A percentile compares a stretch with the other conserved stretches of the same genome.
These are phyloP conservation scores for Eucalyptus cloeziana DNA, from an alignment of 345 rosid genomes.

Conservation along the genomic window DNA sequence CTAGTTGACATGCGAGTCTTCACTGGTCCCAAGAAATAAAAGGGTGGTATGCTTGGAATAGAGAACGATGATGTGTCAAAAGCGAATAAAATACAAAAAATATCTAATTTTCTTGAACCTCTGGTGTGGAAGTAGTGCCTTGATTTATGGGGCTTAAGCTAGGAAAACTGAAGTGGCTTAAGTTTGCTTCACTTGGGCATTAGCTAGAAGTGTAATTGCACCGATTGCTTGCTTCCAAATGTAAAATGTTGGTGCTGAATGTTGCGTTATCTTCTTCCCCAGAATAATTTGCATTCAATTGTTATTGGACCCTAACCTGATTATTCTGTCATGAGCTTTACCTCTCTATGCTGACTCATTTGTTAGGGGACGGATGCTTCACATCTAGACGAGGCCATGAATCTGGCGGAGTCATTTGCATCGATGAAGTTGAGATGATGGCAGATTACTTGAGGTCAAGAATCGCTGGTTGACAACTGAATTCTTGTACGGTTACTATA, in stretches of 20 bases:
- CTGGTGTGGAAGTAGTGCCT: background rate
- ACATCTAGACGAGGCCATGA: conserved; percentile 53
- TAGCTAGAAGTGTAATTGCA: background rate
- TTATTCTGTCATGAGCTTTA: background rate
- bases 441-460: background rate
- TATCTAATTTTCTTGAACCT: background rate
- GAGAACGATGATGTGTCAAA: background rate
- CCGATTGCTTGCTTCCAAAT: background rate
- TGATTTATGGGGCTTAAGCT: background rate
- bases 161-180: background rate
- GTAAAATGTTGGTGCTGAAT: background rate
- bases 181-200: background rate
- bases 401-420: conserved; percentile 59
- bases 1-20: background rate
- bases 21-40: background rate
- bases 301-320: background rate
- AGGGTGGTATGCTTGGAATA: background rate
- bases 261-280: background rate
- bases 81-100: background rate
- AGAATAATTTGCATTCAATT: background rate
- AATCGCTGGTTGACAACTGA: background rate
- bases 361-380: conserved; percentile 81
- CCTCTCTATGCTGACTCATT: background rate
- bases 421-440: conserved; percentile 61
- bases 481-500: background rate